A percentile compares a stretch with the other conserved stretches of the same genome.
Evolutionary conservation across 345 rosid species (phyloP).

Genomic region (Durio zibethinus): DNA sequence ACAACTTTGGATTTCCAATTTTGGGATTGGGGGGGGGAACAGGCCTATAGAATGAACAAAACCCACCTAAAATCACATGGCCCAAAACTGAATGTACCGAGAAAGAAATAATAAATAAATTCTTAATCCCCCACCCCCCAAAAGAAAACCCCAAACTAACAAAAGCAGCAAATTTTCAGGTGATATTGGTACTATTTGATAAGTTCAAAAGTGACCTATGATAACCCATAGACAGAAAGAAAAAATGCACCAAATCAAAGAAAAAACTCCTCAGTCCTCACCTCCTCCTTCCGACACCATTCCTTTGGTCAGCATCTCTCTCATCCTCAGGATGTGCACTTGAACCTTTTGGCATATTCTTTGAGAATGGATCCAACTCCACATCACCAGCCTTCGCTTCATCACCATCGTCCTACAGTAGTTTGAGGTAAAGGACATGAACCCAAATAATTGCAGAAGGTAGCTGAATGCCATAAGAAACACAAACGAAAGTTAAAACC

Average conservation of each 20-base stretch:
- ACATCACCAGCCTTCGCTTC: conserved; percentile 42
- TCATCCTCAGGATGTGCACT: conserved; percentile 41
- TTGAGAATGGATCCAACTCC: conserved; percentile 41
- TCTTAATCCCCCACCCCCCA: background rate
- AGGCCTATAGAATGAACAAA: background rate
- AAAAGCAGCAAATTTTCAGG: background rate
- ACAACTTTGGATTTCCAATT: background rate
- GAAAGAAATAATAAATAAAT: background rate
- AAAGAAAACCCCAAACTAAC: background rate
- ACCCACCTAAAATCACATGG: background rate
- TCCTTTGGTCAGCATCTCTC: conserved; percentile 46
- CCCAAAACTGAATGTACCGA: background rate
- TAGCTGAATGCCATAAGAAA: conserved; percentile 88
- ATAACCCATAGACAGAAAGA: background rate
- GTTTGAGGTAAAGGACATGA: conserved; percentile 99
- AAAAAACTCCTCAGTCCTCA: conserved; percentile 18
- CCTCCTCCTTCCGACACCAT: conserved; percentile 60
- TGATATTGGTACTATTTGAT: background rate
- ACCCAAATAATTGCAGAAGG: conserved; percentile 99
- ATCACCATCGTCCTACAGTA: conserved; percentile 89
- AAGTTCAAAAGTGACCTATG: background rate
- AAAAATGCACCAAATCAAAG: background rate
- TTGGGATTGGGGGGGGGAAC: background rate
- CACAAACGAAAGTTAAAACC: conserved; percentile 67
- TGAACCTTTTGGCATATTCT: conserved; percentile 34